A percentile compares a stretch with the other conserved stretches of the same genome.
Conservation (phyloP, 306 rosid genomes). For the Quercus dentata region DNA sequence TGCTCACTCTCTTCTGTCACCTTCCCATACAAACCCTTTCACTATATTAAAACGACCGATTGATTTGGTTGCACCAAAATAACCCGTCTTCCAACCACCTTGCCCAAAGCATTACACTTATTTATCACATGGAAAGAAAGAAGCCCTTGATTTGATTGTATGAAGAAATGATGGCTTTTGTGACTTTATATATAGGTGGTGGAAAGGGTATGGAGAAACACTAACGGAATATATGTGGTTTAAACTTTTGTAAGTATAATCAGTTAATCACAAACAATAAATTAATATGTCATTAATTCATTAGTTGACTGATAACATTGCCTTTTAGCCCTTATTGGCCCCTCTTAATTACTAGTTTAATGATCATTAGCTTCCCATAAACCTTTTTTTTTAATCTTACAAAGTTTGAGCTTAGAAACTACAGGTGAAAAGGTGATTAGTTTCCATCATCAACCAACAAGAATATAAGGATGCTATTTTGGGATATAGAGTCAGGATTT, state of each 20-base stretch:
- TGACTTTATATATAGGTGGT: neutral
- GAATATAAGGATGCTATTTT: too few species aligned
- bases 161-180: neutral
- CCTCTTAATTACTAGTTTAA: neutral
- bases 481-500: too few species aligned
- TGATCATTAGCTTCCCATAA: neutral
- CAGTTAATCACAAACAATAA: too few species aligned
- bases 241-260: neutral
- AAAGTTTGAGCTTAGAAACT: neutral
- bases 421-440: neutral
- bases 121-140: neutral
- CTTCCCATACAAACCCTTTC: too few species aligned
- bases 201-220: neutral
- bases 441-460: neutral
- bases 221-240: conserved; percentile 4
- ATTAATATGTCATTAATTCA: neutral
- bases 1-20: conserved; percentile 71
- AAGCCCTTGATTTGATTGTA: conserved; percentile 9
- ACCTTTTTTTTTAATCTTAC: neutral
- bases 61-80: neutral
- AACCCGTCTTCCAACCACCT: neutral
- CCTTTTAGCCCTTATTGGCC: neutral
- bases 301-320: neutral
- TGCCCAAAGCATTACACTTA: neutral
- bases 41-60: neutral